Evolutionary conservation across 768 basidiomycete genomes (phyloP).

Genomic region (Boletus eberwhitei): DNA sequence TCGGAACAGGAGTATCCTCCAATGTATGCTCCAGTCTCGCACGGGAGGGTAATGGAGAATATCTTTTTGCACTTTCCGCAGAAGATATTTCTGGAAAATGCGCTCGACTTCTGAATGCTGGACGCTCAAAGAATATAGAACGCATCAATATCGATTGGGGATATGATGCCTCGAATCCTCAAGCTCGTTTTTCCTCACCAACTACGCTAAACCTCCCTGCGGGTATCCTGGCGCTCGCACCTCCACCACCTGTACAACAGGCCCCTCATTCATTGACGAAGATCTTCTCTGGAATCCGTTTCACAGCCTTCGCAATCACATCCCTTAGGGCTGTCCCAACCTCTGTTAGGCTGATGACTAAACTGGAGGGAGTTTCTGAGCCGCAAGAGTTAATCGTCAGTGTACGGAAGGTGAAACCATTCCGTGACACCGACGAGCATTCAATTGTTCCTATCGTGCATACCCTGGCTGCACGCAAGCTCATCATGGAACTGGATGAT

Average conservation of each 20-base stretch:
- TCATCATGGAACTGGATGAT: conserved; percentile 52
- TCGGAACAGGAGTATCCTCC: conserved; percentile 49
- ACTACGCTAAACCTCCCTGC: conserved; percentile 16
- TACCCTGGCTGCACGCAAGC: conserved; percentile 48
- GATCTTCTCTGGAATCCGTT: conserved; percentile 35
- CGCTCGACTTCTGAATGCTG: conserved; percentile 48
- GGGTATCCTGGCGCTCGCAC: conserved; percentile 27
- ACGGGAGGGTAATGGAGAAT: conserved; percentile 48
- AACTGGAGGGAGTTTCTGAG: conserved; percentile 24
- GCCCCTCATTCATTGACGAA: conserved; percentile 29
- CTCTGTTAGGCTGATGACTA: conserved; percentile 26
- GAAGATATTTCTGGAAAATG: conserved; percentile 50
- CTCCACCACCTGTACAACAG: conserved; percentile 34
- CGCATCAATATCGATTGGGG: conserved; percentile 51
- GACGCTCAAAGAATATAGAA: conserved; percentile 44
- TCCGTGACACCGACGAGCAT: conserved; percentile 12
- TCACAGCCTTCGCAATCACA: conserved; percentile 34
- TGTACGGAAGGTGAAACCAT: conserved; percentile 27
- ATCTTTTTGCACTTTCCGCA: conserved; percentile 42
- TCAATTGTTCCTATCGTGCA: conserved; percentile 41
- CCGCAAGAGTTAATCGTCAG: conserved; percentile 15
- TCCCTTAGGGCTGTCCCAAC: conserved; percentile 22
- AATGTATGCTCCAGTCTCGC: conserved; percentile 55
- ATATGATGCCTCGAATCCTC: conserved; percentile 1
- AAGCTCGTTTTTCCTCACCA: conserved; percentile 6